A percentile compares a stretch with the other conserved stretches of the same genome.
phyloP scores from a whole-genome alignment of 805 yeast genomes.

The Priceomyces castillae region DNA sequence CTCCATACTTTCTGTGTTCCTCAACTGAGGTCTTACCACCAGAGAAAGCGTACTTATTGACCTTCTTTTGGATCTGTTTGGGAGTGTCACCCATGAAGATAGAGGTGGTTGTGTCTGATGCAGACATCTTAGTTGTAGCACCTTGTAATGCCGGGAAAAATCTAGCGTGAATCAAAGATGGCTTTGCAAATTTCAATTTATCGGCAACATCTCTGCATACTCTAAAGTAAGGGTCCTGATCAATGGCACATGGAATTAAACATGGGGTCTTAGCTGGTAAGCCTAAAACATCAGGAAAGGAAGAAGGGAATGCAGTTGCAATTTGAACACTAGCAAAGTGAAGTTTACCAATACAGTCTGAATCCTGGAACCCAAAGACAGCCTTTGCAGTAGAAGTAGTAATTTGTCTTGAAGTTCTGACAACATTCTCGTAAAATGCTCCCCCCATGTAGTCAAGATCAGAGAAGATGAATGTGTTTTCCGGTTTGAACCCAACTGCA shows the following conservation, averaged over 20 bases:
- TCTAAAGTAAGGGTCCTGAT: conserved; percentile 97
- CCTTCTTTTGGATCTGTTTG: conserved; percentile 87
- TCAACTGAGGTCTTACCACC: conserved; percentile 89
- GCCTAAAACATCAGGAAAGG: conserved; percentile 91
- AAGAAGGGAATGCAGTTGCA: conserved; percentile 92
- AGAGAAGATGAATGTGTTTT: conserved; percentile 92
- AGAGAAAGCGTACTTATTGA: conserved; percentile 93
- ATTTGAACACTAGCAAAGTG: conserved; percentile 97
- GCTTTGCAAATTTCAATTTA: conserved; percentile 85
- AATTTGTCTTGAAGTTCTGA: conserved; percentile 87
- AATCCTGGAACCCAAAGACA: conserved; percentile 93
- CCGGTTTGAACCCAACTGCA: conserved; percentile 91
- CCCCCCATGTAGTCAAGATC: conserved; percentile 93
- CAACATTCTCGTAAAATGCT: conserved; percentile 90
- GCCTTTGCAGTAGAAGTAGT: conserved; percentile 97
- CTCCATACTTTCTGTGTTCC: conserved; percentile 88
- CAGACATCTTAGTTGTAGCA: conserved; percentile 94
- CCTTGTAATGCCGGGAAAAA: conserved; percentile 99
- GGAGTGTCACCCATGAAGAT: conserved; percentile 95
- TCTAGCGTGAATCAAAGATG: conserved; percentile 87
- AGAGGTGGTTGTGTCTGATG: conserved; percentile 85
- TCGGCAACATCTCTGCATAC: conserved; percentile 97
- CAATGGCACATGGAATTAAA: conserved; percentile 97
- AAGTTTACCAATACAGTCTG: conserved; percentile 89
- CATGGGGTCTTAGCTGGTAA: conserved; percentile 89